Evolutionary conservation across 495 filamentous ascomycete genomes (phyloP).

Genomic region (Penicillium bialowiezense): DNA sequence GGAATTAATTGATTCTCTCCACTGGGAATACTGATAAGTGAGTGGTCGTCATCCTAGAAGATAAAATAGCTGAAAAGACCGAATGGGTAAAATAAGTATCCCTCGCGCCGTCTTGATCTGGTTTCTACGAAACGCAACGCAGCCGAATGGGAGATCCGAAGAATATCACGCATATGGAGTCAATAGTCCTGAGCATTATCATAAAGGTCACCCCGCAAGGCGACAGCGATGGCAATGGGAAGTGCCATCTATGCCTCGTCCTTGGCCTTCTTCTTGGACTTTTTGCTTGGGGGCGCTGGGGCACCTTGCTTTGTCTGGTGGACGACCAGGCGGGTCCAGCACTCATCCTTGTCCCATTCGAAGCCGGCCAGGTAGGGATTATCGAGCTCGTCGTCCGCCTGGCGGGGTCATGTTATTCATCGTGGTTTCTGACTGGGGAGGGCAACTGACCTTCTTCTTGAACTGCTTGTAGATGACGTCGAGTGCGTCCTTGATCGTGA

Average conservation of each 20-base stretch:
- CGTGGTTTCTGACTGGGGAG: neutral
- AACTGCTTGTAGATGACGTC: slow-evolving; percentile 92
- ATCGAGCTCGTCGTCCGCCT: slow-evolving; percentile 87
- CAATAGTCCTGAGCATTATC: slow-evolving; percentile 5
- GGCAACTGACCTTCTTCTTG: slow-evolving; percentile 78
- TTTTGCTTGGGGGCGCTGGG: slow-evolving; percentile 50
- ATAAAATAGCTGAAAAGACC: slow-evolving; percentile 4
- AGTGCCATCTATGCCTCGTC: slow-evolving; percentile 42
- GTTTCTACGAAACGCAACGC: slow-evolving; percentile 28
- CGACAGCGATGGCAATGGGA: neutral
- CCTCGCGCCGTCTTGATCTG: slow-evolving; percentile 26
- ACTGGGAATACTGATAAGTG: neutral
- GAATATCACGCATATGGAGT: slow-evolving; percentile 6
- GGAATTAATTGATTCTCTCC: slow-evolving; percentile 6
- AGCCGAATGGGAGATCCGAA: slow-evolving; percentile 10
- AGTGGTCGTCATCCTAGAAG: slow-evolving; percentile 6
- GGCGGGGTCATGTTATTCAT: slow-evolving; percentile 14
- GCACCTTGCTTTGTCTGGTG: slow-evolving; percentile 73
- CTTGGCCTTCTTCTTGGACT: slow-evolving; percentile 65
- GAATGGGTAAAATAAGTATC: slow-evolving; percentile 17
- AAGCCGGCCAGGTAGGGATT: slow-evolving; percentile 83
- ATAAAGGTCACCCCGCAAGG: neutral
- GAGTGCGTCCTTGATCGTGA: slow-evolving; percentile 91
- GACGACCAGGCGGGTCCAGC: slow-evolving; percentile 70
- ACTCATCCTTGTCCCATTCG: slow-evolving; percentile 92